Evolutionary conservation across 148 eudicot genomes (phyloP).

Genomic region (Chenopodium berlandieri): DNA sequence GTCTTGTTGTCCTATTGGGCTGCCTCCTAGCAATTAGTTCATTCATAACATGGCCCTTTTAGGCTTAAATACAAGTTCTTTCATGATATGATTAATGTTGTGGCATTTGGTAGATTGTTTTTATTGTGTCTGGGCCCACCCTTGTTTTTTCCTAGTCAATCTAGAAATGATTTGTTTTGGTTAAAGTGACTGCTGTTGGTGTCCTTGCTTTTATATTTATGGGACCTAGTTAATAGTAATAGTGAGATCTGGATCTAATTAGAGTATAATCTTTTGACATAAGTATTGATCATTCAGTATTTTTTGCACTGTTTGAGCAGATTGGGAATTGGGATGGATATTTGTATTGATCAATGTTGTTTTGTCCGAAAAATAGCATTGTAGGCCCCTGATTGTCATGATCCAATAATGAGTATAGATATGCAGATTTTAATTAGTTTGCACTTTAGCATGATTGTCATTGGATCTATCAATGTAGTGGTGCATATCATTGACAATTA

Average conservation of each 20-base stretch:
- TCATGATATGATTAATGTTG: conserved; percentile 26
- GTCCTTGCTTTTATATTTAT: conserved; percentile 11
- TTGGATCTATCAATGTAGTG: not conserved
- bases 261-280: not conserved
- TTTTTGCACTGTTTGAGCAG: not conserved
- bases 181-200: conserved; percentile 14
- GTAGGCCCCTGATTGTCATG: not conserved
- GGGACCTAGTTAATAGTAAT: conserved; percentile 18
- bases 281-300: not conserved
- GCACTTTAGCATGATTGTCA: not conserved
- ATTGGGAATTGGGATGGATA: conserved; percentile 9
- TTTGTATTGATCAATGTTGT: not conserved
- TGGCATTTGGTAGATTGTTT: conserved; percentile 33
- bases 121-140: conserved; percentile 25
- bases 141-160: conserved; percentile 6
- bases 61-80: not conserved
- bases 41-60: conserved; percentile 15
- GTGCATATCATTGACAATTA: not conserved
- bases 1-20: conserved; percentile 14
- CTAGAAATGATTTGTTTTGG: conserved; percentile 17
- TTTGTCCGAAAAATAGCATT: not conserved
- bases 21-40: conserved; percentile 2
- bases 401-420: not conserved
- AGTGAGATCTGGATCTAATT: not conserved
- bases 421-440: not conserved